Evolutionary conservation across 257 asterid species (phyloP), one percentile per base, ranked within the genome.

Genomic region (Rehmannia glutinosa): DNA sequence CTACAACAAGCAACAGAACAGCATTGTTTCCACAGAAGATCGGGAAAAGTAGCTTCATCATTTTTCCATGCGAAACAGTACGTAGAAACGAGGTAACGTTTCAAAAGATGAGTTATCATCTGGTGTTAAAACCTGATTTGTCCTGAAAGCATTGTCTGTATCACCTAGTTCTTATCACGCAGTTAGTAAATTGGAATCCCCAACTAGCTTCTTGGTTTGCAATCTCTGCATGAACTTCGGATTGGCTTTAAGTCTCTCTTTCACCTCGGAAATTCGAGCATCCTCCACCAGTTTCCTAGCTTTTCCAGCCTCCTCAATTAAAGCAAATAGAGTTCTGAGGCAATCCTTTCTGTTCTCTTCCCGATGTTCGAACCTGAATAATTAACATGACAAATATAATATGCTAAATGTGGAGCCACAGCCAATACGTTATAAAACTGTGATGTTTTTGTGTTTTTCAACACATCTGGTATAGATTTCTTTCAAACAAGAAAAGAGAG

Each of bases 261-360:
- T 92, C 64, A 87, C 74, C 47, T 77, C 81, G 2, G 78, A 70
- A 35, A 84, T 80, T 43, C 86, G 88, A 25, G 91, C 89, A 30
- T 78, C 88, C 56, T 83, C 91, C 66, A 92, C 96, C 23, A 90
- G 68, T 53, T 53, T 62, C 65, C 73, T 73, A 63, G 98, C 98
- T 73, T 84, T 86, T 47, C 87, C 90, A 35, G 95, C 91, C 74
- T 92, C 98, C 74, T 90, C 97, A 11, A 92, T 82, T 66, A 92
- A 74, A 52, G 91, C 57, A 66, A 78, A 69, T 42, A 92, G 90
- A 47, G 97, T 90, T 72, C 97, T 80, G 19, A 90, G 82, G 81
- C 98, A 92, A 74, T 92, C 98, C 84, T 92, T 92, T 72, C 96
- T 77, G 74, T 92, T 92, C 85, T 92, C 98, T 72, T 90, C 97